Base-by-base conservation (phyloP, 352 stramenopile species). In the Phytopythium oedochilum region DNA sequence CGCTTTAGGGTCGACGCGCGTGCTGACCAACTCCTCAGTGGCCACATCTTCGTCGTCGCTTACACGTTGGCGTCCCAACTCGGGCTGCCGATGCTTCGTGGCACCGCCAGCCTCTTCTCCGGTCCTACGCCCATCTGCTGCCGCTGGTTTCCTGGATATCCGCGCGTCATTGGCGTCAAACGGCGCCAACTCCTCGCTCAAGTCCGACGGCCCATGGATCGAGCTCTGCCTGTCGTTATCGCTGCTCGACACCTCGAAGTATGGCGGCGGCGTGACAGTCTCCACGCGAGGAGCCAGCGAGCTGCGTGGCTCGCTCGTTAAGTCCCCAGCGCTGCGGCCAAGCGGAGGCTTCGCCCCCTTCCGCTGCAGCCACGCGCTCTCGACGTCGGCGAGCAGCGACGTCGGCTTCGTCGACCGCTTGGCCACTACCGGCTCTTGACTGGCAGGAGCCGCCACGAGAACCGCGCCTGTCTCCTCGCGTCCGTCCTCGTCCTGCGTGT, bases 401-500 rank as follows among this genome's bases (percentile, higher is more conserved):
- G 42, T 32, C n/a, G 59, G 57, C 17, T 65, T 55, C 50, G 65
- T 71, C 1, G 39, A 26, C 0, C 43, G 48, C 26, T 25, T 61
- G 5, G 40, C 15, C 15, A n/a, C n/a, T n/a, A n/a, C n/a, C n/a
- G n/a, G n/a, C n/a, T n/a, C n/a, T n/a, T n/a, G n/a, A n/a, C n/a
- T n/a, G n/a, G n/a, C n/a, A n/a, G n/a, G n/a, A n/a, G n/a, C n/a
- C n/a, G n/a, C n/a, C n/a, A n/a, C n/a, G n/a, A n/a, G n/a, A n/a
- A n/a, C n/a, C n/a, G n/a, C n/a, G n/a, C n/a, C n/a, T n/a, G n/a
- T 10, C 17, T 2, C n/a, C 17, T 52, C 45, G 15, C 9, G 23
- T 5, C 20, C 58, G 4, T 67, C 68, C 0, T 88, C 73, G 15
- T 80, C 68, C 53, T 88, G 81, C 5, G 76, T 86, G 44, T 87